Conservation (phyloP, 805 yeast genomes). For the Kurtzmaniella fragi region DNA sequence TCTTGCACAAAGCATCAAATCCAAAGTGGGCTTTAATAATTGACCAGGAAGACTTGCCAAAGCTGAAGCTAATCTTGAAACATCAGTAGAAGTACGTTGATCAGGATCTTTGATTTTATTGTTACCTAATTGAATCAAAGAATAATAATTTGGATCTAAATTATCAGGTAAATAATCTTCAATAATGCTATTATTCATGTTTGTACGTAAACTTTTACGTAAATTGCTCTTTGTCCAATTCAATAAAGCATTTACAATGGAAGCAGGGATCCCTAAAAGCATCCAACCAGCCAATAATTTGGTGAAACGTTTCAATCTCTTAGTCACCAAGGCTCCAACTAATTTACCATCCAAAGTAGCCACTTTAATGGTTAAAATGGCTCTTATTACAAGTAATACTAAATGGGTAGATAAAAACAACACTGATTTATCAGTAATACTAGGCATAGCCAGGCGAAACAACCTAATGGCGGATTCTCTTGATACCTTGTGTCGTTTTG, state of each 20-base stretch:
- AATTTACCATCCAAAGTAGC: slow-evolving; percentile 83
- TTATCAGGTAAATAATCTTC: slow-evolving; percentile 67
- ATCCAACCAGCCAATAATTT: slow-evolving; percentile 71
- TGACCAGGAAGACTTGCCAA: slow-evolving; percentile 77
- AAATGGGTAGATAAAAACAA: slow-evolving; percentile 48
- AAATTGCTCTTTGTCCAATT: slow-evolving; percentile 55
- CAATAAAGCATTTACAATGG: slow-evolving; percentile 69
- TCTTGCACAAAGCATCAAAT: slow-evolving; percentile 73
- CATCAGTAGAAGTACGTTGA: slow-evolving; percentile 78
- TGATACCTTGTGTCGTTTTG: slow-evolving; percentile 20
- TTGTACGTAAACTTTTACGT: slow-evolving; percentile 54
- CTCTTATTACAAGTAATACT: slow-evolving; percentile 57
- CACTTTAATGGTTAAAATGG: slow-evolving; percentile 70
- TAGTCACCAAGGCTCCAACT: slow-evolving; percentile 76
- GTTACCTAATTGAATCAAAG: slow-evolving; percentile 56
- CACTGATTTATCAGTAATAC: slow-evolving; percentile 22
- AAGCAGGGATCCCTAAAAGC: slow-evolving; percentile 80
- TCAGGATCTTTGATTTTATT: slow-evolving; percentile 65
- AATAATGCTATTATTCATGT: slow-evolving; percentile 60
- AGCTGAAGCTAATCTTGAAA: slow-evolving; percentile 66
- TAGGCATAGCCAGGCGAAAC: slow-evolving; percentile 33
- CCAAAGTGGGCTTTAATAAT: slow-evolving; percentile 76
- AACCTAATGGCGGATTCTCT: slow-evolving; percentile 25
- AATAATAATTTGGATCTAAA: slow-evolving; percentile 67
- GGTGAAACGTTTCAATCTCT: slow-evolving; percentile 59